phyloP scores from a whole-genome alignment of 768 basidiomycete genomes.

The Tricholoma flavovirens region DNA sequence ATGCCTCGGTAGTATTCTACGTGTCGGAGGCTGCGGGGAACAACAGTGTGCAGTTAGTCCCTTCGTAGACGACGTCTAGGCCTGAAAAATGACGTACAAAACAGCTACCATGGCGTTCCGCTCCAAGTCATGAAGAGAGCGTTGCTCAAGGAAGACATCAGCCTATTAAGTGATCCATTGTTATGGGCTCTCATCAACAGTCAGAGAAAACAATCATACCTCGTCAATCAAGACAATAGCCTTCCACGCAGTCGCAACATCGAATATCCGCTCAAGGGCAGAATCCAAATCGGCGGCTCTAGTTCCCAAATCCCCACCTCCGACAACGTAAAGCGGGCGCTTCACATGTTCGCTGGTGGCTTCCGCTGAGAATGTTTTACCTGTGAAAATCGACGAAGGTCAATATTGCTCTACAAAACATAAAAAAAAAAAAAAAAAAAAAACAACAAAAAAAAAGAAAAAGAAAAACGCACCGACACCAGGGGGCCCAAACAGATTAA shows the following conservation, averaged over 20 bases:
- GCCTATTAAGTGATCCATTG: constrained; percentile 30
- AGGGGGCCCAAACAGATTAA: constrained; percentile 53
- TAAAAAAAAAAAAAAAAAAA: constrained; percentile 3
- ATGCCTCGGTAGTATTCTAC: constrained; percentile 55
- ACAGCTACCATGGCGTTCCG: constrained; percentile 72
- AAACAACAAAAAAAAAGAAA: constrained; percentile 10
- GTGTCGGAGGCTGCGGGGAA: constrained; percentile 40
- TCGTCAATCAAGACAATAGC: constrained; percentile 56
- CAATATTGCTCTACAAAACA: background rate
- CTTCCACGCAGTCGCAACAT: constrained; percentile 56
- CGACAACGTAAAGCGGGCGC: constrained; percentile 47
- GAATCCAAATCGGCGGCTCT: constrained; percentile 36
- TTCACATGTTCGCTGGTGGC: constrained; percentile 52
- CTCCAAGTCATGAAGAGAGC: constrained; percentile 56
- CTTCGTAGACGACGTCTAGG: constrained; percentile 13
- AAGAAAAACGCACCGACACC: constrained; percentile 44
- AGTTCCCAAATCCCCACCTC: constrained; percentile 52
- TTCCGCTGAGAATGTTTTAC: constrained; percentile 58
- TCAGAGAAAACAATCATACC: constrained; percentile 13
- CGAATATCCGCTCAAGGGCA: constrained; percentile 40
- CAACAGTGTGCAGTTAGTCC: constrained; percentile 16
- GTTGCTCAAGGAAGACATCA: constrained; percentile 69
- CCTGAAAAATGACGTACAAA: constrained; percentile 32
- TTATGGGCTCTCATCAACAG: constrained; percentile 4
- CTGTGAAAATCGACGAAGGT: constrained; percentile 14